phyloP scores from a whole-genome alignment of 441 rosid genomes.

The Bruguiera hainesii region DNA sequence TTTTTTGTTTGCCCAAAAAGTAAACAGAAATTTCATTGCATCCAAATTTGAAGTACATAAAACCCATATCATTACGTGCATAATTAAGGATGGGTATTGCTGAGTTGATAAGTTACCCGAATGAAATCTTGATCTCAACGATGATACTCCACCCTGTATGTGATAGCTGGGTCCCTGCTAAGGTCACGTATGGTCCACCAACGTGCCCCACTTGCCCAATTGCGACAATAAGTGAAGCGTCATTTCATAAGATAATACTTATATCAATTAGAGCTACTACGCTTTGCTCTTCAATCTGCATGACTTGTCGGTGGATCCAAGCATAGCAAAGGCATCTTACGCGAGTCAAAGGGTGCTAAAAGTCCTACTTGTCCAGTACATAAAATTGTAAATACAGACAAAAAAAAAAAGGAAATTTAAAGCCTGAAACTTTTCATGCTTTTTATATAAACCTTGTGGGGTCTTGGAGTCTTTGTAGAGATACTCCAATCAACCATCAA shows the following conservation, averaged over 20 bases:
- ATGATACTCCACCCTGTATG: background rate
- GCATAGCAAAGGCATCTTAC: background rate
- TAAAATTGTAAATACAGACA: background rate
- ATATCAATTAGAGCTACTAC: too few relatives aligned
- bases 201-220: too few relatives aligned
- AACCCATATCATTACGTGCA: too few relatives aligned
- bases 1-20: too few relatives aligned
- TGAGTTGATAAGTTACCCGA: too few relatives aligned
- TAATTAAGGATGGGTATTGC: background rate
- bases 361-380: background rate
- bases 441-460: slow-evolving; percentile 1
- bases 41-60: too few relatives aligned
- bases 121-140: too few relatives aligned
- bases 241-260: too few relatives aligned
- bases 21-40: too few relatives aligned
- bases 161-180: slow-evolving; percentile 6
- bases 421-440: background rate
- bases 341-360: background rate
- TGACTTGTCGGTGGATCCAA: too few relatives aligned
- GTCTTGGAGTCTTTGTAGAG: background rate
- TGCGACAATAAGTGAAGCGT: too few relatives aligned
- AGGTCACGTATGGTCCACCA: background rate
- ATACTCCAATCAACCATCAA: background rate
- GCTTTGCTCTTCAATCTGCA: too few relatives aligned
- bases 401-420: background rate